These are phyloP conservation scores for Zea mays DNA, from an alignment of 176 grass and related monocot genomes.

Conservation along the genomic window DNA sequence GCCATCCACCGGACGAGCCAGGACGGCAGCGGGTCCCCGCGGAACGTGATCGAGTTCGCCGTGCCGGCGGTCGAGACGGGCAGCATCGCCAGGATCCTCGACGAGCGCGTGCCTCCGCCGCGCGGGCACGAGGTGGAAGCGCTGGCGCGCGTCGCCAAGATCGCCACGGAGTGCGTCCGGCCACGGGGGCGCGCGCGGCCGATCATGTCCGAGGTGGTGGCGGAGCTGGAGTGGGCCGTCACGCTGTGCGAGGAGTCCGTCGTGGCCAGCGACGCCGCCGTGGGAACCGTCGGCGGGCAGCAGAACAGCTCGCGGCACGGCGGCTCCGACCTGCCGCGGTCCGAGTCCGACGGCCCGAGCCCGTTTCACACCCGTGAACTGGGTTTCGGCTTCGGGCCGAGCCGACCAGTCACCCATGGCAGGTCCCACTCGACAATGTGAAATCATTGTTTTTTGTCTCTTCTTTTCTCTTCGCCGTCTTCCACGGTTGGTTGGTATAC, in stretches of 20 bases:
- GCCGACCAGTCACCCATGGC: slow-evolving; percentile 18
- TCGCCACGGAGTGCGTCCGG: slow-evolving; percentile 71
- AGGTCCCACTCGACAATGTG: slow-evolving; percentile 44
- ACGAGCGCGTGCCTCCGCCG: slow-evolving; percentile 46
- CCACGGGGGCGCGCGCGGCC: slow-evolving; percentile 51
- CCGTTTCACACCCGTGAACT: slow-evolving; percentile 43
- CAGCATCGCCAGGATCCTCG: slow-evolving; percentile 41
- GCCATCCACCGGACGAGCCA: slow-evolving; percentile 59
- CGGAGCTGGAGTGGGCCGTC: slow-evolving; percentile 70
- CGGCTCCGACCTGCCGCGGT: slow-evolving; percentile 49
- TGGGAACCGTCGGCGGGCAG: neutral
- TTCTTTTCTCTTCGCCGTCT: neutral
- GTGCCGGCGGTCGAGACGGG: slow-evolving; percentile 55
- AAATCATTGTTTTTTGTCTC: neutral
- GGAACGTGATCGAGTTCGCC: slow-evolving; percentile 74
- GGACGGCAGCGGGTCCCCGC: slow-evolving; percentile 61
- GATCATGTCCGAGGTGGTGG: slow-evolving; percentile 72
- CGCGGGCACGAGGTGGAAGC: slow-evolving; percentile 59
- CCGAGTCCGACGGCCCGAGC: slow-evolving; percentile 52
- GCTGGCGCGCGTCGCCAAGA: slow-evolving; percentile 50
- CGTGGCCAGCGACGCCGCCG: neutral
- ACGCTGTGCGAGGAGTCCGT: slow-evolving; percentile 48
- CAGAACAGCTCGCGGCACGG: slow-evolving; percentile 35
- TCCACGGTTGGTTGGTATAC: slow-evolving; percentile 5
- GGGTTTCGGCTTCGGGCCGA: slow-evolving; percentile 15